These are phyloP conservation scores for Yamadazyma siamensis DNA, from an alignment of 1,139 yeast genomes.

Conservation along the genomic window DNA sequence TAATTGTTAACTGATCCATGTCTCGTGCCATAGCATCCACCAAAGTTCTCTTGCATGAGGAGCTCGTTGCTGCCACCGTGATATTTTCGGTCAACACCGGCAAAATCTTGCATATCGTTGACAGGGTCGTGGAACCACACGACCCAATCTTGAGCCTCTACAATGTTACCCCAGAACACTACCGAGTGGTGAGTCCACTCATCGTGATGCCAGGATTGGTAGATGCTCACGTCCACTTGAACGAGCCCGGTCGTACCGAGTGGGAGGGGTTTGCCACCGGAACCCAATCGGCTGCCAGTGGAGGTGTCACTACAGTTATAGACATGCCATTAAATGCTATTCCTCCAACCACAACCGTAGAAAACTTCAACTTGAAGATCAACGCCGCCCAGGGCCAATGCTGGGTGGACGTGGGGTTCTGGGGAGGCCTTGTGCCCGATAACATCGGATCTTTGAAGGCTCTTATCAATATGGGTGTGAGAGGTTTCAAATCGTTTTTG, in stretches of 20 bases:
- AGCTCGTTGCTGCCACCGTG: constrained; percentile 61
- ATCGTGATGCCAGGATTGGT: constrained; percentile 86
- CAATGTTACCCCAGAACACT: constrained; percentile 38
- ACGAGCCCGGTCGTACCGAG: constrained; percentile 92
- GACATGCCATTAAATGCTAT: constrained; percentile 97
- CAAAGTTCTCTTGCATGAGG: constrained; percentile 55
- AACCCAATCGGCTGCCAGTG: constrained; percentile 87
- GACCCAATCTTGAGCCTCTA: constrained; percentile 40
- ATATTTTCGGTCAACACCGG: constrained; percentile 64
- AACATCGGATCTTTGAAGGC: constrained; percentile 70
- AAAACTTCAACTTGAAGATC: constrained; percentile 69
- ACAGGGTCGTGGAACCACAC: constrained; percentile 24
- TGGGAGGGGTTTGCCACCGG: constrained; percentile 97
- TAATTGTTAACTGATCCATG: too few species aligned
- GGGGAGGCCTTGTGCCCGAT: constrained; percentile 91
- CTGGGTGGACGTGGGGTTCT: constrained; percentile 92
- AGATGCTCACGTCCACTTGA: constrained; percentile 89
- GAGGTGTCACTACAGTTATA: constrained; percentile 93
- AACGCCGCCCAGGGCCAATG: constrained; percentile 77
- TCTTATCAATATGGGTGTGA: constrained; percentile 75
- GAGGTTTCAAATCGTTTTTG: constrained; percentile 89
- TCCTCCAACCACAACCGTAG: constrained; percentile 88
- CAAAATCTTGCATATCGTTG: constrained; percentile 51
- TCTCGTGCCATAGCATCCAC: constrained; percentile 65
- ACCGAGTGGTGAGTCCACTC: constrained; percentile 58